Base-by-base conservation (phyloP, 306 rosid species). In the Vicia villosa region DNA sequence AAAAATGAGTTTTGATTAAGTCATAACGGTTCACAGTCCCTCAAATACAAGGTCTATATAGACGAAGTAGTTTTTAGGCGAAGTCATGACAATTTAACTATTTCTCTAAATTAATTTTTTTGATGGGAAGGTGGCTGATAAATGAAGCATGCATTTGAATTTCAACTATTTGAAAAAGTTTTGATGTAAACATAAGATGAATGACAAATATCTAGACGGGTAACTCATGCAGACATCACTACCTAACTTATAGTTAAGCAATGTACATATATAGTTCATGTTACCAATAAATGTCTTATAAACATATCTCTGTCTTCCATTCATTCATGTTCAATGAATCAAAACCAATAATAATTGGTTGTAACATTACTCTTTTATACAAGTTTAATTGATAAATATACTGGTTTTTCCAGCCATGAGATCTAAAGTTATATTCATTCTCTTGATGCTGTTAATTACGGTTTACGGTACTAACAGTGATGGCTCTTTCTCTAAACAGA, bases 191-290 rank as follows among this genome's bases (percentile, higher is more conserved):
- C 73, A 72, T n/a, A 83, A 77, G 30, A 68, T 79, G 82, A 42
- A 75, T 84, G 87, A 75, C n/a, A 59, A 36, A 59, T 67, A 41
- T 17, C 37, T 40, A 66, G 84, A 82, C 26, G 86, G 78, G 78
- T 79, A 81, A 82, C 80, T 80, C 92, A 87, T 78, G 83, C 86
- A 73, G 15, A 71, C 65, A 55, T 67, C 45, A 6, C 77, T 74
- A 49, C 3, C 54, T 45, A 64, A 40, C 74, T 70, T 51, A 68
- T 70, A 24, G 14, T 28, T 72, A 47, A 54, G 62, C 66, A 24
- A 46, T 66, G 70, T 72, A 63, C 42, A 32, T 34, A 58, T 46
- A 20, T 34, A 50, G 22, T 65, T 58, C 79, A 16, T 15, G 30
- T 51, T 6, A 22, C 57, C 51, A 45, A 61, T 73, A 63, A 72